phyloP scores from a whole-genome alignment of 805 yeast species.

The Vanderwaltozyma tropicalis region DNA sequence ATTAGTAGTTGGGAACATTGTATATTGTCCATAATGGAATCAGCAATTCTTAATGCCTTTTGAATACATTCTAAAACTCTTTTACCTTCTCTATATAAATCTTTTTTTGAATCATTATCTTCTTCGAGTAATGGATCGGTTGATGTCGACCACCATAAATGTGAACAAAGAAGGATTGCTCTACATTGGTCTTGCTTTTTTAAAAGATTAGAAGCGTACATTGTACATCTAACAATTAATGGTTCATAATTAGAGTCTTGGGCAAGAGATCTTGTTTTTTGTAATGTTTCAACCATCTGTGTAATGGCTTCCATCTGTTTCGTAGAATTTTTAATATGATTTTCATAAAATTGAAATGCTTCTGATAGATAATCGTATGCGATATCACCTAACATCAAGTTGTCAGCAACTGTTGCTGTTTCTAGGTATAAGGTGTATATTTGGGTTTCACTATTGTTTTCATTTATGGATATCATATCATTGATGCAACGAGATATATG shows the following conservation, averaged over 20 bases:
- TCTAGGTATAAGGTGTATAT: slow-evolving; percentile 41
- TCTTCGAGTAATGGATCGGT: slow-evolving; percentile 19
- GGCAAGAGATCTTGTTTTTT: slow-evolving; percentile 37
- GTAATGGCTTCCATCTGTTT: slow-evolving; percentile 42
- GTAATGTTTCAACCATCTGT: slow-evolving; percentile 40
- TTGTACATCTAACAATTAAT: slow-evolving; percentile 69
- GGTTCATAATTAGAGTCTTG: slow-evolving; percentile 44
- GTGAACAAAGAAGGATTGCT: slow-evolving; percentile 73
- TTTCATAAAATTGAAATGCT: slow-evolving; percentile 75
- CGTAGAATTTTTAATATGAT: slow-evolving; percentile 39
- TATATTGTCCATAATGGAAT: slow-evolving; percentile 70
- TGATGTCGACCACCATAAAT: slow-evolving; percentile 84
- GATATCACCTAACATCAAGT: slow-evolving; percentile 55
- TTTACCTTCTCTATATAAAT: slow-evolving; percentile 43
- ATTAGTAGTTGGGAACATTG: slow-evolving; percentile 65
- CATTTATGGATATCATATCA: slow-evolving; percentile 41
- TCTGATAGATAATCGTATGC: slow-evolving; percentile 81
- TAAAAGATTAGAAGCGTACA: slow-evolving; percentile 78
- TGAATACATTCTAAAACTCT: slow-evolving; percentile 84
- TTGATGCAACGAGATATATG: slow-evolving; percentile 56
- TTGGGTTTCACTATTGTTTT: background rate
- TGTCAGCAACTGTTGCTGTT: slow-evolving; percentile 73
- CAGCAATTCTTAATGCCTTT: slow-evolving; percentile 77
- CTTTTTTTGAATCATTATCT: background rate
- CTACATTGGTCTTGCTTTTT: slow-evolving; percentile 92